Percentiles rank a stretch among this genome's conserved stretches.
Evolutionary conservation across 495 filamentous ascomycete genomes (phyloP).

Genomic region (Xylaria palmicola): DNA sequence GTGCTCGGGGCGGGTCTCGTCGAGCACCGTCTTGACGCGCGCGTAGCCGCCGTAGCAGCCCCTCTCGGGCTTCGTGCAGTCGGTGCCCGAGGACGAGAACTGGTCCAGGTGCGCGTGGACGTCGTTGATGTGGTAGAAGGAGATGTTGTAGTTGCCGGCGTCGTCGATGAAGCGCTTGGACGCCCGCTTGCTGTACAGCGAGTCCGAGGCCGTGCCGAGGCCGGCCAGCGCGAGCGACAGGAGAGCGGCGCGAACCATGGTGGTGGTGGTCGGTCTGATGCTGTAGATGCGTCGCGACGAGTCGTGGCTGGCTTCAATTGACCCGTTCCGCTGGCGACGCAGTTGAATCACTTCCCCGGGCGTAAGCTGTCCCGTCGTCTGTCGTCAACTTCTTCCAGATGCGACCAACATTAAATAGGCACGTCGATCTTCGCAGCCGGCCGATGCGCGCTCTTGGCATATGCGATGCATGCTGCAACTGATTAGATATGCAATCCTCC

Average conservation of each 20-base stretch:
- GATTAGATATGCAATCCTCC: neutral
- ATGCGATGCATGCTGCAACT: neutral
- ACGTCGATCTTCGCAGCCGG: neutral
- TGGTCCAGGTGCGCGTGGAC: conserved; percentile 61
- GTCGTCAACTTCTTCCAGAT: too few relatives aligned
- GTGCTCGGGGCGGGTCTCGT: conserved; percentile 48
- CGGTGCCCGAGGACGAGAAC: conserved; percentile 54
- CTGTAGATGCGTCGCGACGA: neutral
- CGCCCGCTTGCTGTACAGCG: conserved; percentile 38
- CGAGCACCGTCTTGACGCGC: conserved; percentile 52
- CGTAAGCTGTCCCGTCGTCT: too few relatives aligned
- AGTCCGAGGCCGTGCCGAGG: conserved; percentile 30
- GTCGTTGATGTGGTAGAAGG: conserved; percentile 63
- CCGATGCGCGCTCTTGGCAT: neutral
- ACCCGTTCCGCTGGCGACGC: too few relatives aligned
- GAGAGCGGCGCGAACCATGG: conserved; percentile 20
- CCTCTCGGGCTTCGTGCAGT: conserved; percentile 48
- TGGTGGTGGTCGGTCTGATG: neutral
- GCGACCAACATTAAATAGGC: too few relatives aligned
- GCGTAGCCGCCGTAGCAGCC: conserved; percentile 62
- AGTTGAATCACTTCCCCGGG: too few relatives aligned
- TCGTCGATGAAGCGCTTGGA: conserved; percentile 52
- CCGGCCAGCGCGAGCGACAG: conserved; percentile 17
- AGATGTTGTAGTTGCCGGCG: conserved; percentile 56
- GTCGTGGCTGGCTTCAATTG: neutral